phyloP scores from a whole-genome alignment of 2,329 filamentous ascomycete genomes.

The Pseudocercospora fijiensis region DNA sequence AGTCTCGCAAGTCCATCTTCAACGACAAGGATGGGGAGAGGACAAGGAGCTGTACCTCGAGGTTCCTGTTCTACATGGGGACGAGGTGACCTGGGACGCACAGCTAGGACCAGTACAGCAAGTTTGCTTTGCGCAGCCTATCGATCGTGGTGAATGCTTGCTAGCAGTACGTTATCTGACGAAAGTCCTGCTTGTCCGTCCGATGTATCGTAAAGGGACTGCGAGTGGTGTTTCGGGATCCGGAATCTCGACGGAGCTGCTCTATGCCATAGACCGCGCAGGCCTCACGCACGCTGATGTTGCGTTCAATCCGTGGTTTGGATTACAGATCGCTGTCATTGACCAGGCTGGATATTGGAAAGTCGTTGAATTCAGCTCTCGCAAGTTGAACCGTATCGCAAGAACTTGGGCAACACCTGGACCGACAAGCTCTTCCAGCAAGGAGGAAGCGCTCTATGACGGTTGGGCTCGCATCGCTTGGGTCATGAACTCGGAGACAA shows the following conservation, averaged over 20 bases:
- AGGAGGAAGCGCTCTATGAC: constrained; percentile 41
- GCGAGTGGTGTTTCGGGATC: constrained; percentile 41
- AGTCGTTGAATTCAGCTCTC: constrained; percentile 59
- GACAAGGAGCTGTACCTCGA: constrained; percentile 50
- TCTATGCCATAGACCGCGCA: constrained; percentile 54
- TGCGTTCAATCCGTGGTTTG: constrained; percentile 62
- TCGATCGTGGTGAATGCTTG: constrained; percentile 45
- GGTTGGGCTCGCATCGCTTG: constrained; percentile 55
- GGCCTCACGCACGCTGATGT: constrained; percentile 60
- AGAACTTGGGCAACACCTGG: constrained; percentile 12
- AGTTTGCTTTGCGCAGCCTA: constrained; percentile 51
- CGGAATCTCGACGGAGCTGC: constrained; percentile 56
- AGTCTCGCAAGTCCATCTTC: constrained; percentile 52
- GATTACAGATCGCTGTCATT: constrained; percentile 63
- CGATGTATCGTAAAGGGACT: constrained; percentile 34
- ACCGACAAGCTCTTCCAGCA: not conserved
- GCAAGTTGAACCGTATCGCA: constrained; percentile 20
- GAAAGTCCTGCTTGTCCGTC: constrained; percentile 51
- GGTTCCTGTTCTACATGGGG: constrained; percentile 47
- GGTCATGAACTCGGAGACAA: constrained; percentile 48
- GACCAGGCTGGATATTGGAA: constrained; percentile 67
- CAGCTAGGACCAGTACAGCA: constrained; percentile 56
- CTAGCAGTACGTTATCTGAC: constrained; percentile 53
- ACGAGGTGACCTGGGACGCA: constrained; percentile 57
- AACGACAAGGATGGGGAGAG: constrained; percentile 57